Evolutionary conservation across 1,284 basidiomycete genomes (phyloP).

Genomic region (Sporisorium scitamineum): DNA sequence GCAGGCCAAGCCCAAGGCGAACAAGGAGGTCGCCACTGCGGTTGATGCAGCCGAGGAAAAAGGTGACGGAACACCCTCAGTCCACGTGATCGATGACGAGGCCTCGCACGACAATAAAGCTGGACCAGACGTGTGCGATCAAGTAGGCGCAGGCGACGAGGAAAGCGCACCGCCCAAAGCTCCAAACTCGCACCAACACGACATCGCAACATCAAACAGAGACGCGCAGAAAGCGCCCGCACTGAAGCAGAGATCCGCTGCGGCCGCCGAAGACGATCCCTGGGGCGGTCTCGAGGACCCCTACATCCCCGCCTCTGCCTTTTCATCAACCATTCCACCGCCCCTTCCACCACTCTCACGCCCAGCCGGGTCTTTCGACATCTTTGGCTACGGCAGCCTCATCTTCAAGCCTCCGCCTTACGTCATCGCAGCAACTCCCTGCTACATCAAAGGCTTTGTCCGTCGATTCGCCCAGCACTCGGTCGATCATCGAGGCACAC

Average conservation of each 20-base stretch:
- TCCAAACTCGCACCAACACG: not conserved
- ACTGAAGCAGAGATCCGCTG: not conserved
- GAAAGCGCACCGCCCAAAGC: conserved; percentile 22
- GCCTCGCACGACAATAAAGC: not conserved
- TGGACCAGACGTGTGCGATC: conserved; percentile 16
- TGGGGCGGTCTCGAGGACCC: conserved; percentile 39
- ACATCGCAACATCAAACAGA: not conserved
- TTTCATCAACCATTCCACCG: conserved; percentile 26
- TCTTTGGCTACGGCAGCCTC: conserved; percentile 66
- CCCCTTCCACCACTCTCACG: conserved; percentile 36
- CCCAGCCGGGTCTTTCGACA: conserved; percentile 60
- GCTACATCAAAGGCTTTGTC: conserved; percentile 86
- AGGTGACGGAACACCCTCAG: not conserved
- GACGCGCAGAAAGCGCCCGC: not conserved
- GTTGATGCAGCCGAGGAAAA: not conserved
- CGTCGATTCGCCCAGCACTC: conserved; percentile 87
- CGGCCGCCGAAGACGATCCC: conserved; percentile 21
- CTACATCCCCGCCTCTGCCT: conserved; percentile 42
- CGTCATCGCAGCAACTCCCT: conserved; percentile 72
- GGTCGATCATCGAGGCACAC: conserved; percentile 77
- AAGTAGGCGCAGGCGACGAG: conserved; percentile 26
- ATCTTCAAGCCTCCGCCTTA: conserved; percentile 69
- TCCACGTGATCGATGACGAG: conserved; percentile 35
- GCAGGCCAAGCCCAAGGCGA: conserved; percentile 19
- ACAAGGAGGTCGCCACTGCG: conserved; percentile 1